Conservation (phyloP, 2,329 filamentous ascomycete species). For the Fusarium temperatum region DNA sequence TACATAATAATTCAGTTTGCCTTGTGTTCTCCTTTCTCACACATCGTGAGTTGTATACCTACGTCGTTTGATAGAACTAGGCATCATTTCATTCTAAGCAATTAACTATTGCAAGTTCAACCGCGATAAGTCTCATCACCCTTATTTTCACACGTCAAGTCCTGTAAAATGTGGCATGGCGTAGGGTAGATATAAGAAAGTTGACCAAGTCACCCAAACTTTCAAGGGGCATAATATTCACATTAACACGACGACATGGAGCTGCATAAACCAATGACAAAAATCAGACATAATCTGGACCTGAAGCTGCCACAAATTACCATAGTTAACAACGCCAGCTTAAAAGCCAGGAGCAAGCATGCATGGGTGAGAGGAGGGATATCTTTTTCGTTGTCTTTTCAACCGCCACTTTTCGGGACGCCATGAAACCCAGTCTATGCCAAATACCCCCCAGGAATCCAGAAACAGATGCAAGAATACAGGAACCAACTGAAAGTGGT, state of each 20-base stretch:
- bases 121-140: background rate
- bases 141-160: background rate
- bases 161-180: background rate
- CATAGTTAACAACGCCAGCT: background rate
- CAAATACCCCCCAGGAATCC: slow-evolving; percentile 32
- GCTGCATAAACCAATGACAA: background rate
- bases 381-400: slow-evolving; percentile 25
- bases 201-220: background rate
- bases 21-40: background rate
- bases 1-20: background rate
- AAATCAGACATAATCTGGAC: background rate
- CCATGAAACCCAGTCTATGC: slow-evolving; percentile 35
- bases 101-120: background rate
- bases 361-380: background rate
- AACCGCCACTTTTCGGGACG: slow-evolving; percentile 33
- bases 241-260: background rate
- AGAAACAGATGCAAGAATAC: slow-evolving; percentile 34
- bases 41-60: background rate
- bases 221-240: background rate
- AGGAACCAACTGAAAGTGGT: slow-evolving; percentile 4
- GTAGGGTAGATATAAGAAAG: background rate
- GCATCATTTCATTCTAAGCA: background rate
- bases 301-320: background rate
- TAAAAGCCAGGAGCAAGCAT: background rate
- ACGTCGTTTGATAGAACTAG: background rate